Evolutionary conservation across 495 filamentous ascomycete species (phyloP), one percentile per base, ranked within the genome.

Genomic region (Chaetomium cochliodes): DNA sequence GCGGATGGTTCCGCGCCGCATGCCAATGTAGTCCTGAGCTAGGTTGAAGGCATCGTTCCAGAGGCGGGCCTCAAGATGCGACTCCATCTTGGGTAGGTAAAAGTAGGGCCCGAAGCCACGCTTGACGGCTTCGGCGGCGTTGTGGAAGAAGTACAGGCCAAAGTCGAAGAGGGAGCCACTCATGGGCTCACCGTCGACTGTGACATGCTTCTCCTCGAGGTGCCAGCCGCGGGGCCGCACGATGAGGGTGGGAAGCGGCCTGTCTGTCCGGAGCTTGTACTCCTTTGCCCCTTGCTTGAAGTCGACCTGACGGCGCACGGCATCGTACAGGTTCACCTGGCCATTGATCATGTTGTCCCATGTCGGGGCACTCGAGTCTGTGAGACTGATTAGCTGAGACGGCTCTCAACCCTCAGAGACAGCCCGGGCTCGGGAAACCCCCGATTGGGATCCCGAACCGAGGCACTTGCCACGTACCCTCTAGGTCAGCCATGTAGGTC

Each of bases 311-410:
- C 87, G 87, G 64, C 94, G 92, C 70, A 97, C 90, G 61, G 96
- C 96, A 72, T 99, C 94, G 81, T 98, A 97, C 64, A 99, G 83
- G 81, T 99, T 99, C 59, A 97, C 88, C 82, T 99, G 94, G 60
- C 94, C 94, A 74, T 94, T 94, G 80, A 97, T 86, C 93, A 99
- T 97, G 83, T 98, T 99, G 55, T 97, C 92, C 94, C 94, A 99
- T 26, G 94, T 98, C 37, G 94, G 94, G 26, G 96, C 94, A 76
- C 86, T 96, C 5, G 94, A 98, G 76, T 99, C 94, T 96, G 33
- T 3, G 33, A 12, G 1, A 12, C 33, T 7, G 33, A 37, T 37
- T 37, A 37, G 33, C 33, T 37, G 33, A 37, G 9, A 8, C 9
- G 5, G 8, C 33, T 37, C 33, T 37, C 33, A 37, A 7, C 5